Conservation (phyloP, 495 filamentous ascomycete genomes). For the Aspergillus hancockii region DNA sequence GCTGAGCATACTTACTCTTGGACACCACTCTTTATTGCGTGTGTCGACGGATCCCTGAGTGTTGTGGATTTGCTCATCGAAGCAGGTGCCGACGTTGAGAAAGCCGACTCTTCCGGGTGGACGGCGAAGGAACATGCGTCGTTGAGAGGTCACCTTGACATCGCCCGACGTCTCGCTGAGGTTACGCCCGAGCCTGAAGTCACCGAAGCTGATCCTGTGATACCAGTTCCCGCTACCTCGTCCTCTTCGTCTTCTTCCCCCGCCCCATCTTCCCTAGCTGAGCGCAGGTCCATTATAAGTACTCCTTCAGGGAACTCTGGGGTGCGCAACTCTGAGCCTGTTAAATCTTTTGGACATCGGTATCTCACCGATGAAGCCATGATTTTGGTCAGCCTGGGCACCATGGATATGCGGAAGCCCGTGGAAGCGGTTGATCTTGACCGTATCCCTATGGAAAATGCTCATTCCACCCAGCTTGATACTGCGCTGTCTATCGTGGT, state of each 20-base stretch:
- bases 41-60: slow-evolving; percentile 77
- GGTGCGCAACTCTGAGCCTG: slow-evolving; percentile 60
- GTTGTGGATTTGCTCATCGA: slow-evolving; percentile 77
- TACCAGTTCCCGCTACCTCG: slow-evolving; percentile 40
- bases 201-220: slow-evolving; percentile 35
- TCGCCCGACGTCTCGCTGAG: slow-evolving; percentile 67
- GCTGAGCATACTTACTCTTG: slow-evolving; percentile 84
- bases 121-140: slow-evolving; percentile 92
- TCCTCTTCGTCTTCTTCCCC: slow-evolving; percentile 53
- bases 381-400: slow-evolving; percentile 88
- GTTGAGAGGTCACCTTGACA: slow-evolving; percentile 78
- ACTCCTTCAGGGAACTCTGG: slow-evolving; percentile 38
- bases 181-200: slow-evolving; percentile 43
- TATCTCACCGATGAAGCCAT: slow-evolving; percentile 89
- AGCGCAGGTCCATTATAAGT: slow-evolving; percentile 51
- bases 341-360: slow-evolving; percentile 94
- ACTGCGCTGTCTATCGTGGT: slow-evolving; percentile 91
- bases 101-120: slow-evolving; percentile 85
- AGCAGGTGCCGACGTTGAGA: slow-evolving; percentile 72
- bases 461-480: slow-evolving; percentile 89
- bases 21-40: slow-evolving; percentile 90
- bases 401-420: slow-evolving; percentile 87
- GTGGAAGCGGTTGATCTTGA: slow-evolving; percentile 84
- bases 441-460: slow-evolving; percentile 78
- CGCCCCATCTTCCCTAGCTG: slow-evolving; percentile 49